Evolutionary conservation across 169 alveolate species (phyloP).

Genomic region (Cryptosporidium canis): DNA sequence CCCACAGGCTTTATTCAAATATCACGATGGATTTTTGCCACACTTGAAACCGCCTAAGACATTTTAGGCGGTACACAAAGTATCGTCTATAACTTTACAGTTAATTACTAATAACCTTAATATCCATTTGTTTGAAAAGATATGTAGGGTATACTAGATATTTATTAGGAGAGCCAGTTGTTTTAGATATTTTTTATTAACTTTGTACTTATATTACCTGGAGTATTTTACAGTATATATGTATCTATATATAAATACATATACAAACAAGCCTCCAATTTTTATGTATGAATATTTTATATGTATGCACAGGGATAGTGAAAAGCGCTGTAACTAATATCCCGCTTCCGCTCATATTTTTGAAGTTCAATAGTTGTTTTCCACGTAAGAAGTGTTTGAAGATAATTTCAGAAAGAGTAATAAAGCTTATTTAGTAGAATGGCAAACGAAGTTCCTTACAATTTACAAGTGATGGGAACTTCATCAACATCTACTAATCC

Average conservation of each 20-base stretch:
- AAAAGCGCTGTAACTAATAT: slow-evolving; percentile 23
- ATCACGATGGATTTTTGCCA: background rate
- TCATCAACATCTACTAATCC: slow-evolving; percentile 70
- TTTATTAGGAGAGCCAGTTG: background rate
- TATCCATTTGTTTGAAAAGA: background rate
- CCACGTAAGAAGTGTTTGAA: slow-evolving; percentile 53
- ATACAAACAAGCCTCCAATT: background rate
- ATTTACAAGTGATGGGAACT: slow-evolving; percentile 57
- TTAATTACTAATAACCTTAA: background rate
- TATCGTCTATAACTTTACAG: background rate
- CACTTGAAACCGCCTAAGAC: slow-evolving; percentile 11
- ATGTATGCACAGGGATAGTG: background rate
- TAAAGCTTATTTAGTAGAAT: slow-evolving; percentile 51
- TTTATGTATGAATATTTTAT: background rate
- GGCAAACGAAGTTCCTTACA: slow-evolving; percentile 64
- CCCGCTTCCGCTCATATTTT: slow-evolving; percentile 73
- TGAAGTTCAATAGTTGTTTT: slow-evolving; percentile 21
- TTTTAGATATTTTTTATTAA: slow-evolving; percentile 16
- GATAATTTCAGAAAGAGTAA: slow-evolving; percentile 2
- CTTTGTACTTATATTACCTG: too few relatives aligned
- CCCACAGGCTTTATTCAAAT: background rate
- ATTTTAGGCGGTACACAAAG: background rate
- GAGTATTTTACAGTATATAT: background rate
- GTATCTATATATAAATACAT: background rate
- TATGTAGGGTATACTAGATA: slow-evolving; percentile 10